Evolutionary conservation across 768 basidiomycete genomes (phyloP), one percentile per base, ranked within the genome.

Genomic region (Termitomyces sp.): DNA sequence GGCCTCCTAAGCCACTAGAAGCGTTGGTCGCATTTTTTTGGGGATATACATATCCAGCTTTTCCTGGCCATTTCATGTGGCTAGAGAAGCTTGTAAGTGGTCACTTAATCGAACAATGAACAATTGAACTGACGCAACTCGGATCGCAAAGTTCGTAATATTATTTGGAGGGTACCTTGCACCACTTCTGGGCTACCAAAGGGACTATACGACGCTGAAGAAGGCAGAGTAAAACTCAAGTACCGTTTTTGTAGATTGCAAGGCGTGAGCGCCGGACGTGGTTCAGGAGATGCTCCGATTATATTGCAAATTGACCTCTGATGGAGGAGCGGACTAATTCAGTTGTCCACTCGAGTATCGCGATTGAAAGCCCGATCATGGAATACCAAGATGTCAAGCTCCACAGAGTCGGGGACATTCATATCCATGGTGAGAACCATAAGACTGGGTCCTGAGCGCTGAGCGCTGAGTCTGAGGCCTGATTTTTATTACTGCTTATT

Each of bases 21-120:
- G 66, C 61, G 9, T 64, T 67, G 61, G 59, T 60, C 9, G 61
- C 65, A 4, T 63, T 44, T 41, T 72, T 72, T 58, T 51, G 69
- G 30, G 70, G 73, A 1, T 72, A 74, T 48, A 63, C 62, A 42
- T 59, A 63, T 18, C 63, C 67, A 24, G 67, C 57, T 0, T 59
- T 74, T n/a, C 68, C 69, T 8, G 66, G 66, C 7, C 63, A 70
- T 44, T 48, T 72, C 27, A 66, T 63, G 41, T 68, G 68, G 68
- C 20, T 73, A 0, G 72, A 74, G 45, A 69, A 63, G 47, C 51
- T 58, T 50, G 70, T 71, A 55, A 67, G 71, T 7, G 20, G 9
- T 4, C n/a, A 31, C 9, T 18, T 12, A 45, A 45, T 45, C 13
- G 44, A 45, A 22, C 44, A 45, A 5, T 22, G 44, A 45, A 22